Percentiles rank a stretch among this genome's conserved stretches.
Conservation (phyloP, 2,329 filamentous ascomycete genomes). For the Ophiocordyceps robertsii region DNA sequence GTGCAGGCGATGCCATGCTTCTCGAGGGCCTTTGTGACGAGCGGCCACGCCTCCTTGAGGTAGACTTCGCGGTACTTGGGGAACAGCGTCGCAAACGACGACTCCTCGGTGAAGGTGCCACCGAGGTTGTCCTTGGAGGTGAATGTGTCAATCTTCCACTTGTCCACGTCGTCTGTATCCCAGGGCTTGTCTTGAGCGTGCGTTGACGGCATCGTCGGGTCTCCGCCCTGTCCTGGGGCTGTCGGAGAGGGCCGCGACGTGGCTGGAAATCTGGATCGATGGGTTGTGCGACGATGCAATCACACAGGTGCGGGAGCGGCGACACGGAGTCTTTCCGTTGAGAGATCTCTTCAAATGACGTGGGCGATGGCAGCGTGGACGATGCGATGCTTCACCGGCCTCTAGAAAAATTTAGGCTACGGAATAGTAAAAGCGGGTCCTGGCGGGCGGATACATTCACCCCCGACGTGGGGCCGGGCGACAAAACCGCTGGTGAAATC, state of each 20-base stretch:
- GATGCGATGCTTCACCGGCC: not conserved
- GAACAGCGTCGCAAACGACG: conserved; percentile 75
- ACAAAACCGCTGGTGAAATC: not conserved
- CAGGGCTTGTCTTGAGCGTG: conserved; percentile 84
- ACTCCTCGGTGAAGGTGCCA: conserved; percentile 86
- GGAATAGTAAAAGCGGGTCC: not conserved
- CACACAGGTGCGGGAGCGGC: not conserved
- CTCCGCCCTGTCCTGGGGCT: not conserved
- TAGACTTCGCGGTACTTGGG: conserved; percentile 96
- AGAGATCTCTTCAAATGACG: not conserved
- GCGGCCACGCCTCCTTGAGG: conserved; percentile 82
- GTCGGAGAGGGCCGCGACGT: not conserved
- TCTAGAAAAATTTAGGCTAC: not conserved
- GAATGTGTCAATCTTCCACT: conserved; percentile 88
- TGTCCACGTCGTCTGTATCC: conserved; percentile 95
- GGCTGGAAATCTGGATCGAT: not conserved
- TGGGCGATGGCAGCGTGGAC: not conserved
- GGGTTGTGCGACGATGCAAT: not conserved
- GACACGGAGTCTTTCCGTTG: not conserved
- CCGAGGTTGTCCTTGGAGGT: conserved; percentile 72
- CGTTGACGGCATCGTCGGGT: conserved; percentile 61
- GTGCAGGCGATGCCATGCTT: conserved; percentile 82
- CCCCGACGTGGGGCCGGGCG: too few species aligned
- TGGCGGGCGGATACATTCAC: not conserved
- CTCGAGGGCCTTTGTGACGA: conserved; percentile 76